Evolutionary conservation across 2,329 filamentous ascomycete species (phyloP).

Genomic region (Fonsecaea nubica): DNA sequence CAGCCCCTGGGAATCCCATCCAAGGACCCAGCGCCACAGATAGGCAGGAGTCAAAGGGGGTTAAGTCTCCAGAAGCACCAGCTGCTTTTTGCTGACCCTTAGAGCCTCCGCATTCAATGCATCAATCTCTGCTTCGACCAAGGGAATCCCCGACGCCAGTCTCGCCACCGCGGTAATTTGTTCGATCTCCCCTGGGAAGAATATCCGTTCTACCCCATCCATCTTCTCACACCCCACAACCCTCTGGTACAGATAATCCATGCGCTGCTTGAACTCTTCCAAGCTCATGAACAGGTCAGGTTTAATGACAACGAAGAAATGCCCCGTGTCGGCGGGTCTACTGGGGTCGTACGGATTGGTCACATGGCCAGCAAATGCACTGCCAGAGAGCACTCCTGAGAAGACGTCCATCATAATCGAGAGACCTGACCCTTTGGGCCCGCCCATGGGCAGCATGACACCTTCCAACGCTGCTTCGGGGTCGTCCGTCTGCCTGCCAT

Average conservation of each 20-base stretch:
- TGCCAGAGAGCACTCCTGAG: conserved; percentile 75
- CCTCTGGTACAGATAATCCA: conserved; percentile 65
- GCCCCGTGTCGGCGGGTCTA: conserved; percentile 72
- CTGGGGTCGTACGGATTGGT: conserved; percentile 77
- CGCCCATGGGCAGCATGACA: conserved; percentile 86
- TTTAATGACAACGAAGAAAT: conserved; percentile 74
- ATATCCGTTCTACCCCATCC: conserved; percentile 62
- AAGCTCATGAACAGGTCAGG: conserved; percentile 75
- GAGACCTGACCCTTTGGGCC: conserved; percentile 78
- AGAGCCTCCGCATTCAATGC: conserved; percentile 59
- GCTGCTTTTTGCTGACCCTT: conserved; percentile 45
- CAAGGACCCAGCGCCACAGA: background rate
- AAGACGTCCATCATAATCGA: conserved; percentile 91
- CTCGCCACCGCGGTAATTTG: conserved; percentile 53
- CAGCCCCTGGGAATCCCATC: conserved; percentile 13
- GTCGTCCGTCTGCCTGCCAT: conserved; percentile 74
- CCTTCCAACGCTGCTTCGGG: conserved; percentile 73
- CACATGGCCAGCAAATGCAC: conserved; percentile 78
- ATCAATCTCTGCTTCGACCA: conserved; percentile 56
- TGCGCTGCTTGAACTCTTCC: conserved; percentile 69
- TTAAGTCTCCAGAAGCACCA: background rate
- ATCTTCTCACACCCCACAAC: conserved; percentile 61
- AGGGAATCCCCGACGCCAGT: conserved; percentile 56
- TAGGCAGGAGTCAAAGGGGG: background rate
- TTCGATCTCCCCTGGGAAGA: conserved; percentile 65